Evolutionary conservation across 2,329 filamentous ascomycete species (phyloP).

Genomic region (Pseudogymnoascus sp.): DNA sequence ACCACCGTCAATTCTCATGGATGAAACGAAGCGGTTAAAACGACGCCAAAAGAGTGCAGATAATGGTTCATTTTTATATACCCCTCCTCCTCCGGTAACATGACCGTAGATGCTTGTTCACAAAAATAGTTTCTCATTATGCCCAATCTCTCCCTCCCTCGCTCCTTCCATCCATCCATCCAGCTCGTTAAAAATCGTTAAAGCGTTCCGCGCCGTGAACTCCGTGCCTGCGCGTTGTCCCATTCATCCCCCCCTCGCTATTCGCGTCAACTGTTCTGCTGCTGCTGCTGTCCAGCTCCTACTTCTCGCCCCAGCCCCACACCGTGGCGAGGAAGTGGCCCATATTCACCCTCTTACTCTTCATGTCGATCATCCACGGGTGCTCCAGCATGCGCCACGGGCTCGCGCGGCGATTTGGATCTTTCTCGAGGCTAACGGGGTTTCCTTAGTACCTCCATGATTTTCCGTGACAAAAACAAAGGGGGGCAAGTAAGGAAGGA

Average conservation of each 20-base stretch:
- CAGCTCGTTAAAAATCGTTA: slow-evolving; percentile 8
- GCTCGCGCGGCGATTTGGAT: slow-evolving; percentile 74
- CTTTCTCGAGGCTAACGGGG: slow-evolving; percentile 74
- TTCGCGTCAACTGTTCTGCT: not conserved
- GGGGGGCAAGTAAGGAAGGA: too few species aligned
- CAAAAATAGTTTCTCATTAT: not conserved
- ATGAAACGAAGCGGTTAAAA: not conserved
- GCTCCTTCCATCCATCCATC: not conserved
- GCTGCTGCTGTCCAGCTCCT: not conserved
- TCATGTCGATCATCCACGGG: slow-evolving; percentile 98
- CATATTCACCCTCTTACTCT: slow-evolving; percentile 95
- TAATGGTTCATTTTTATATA: not conserved
- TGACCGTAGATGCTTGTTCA: not conserved
- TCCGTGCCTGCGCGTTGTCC: slow-evolving; percentile 6
- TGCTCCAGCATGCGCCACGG: slow-evolving; percentile 99
- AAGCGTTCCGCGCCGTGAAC: not conserved
- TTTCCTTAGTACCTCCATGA: not conserved
- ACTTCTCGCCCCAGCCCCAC: slow-evolving; percentile 74
- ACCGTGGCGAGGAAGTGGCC: slow-evolving; percentile 85
- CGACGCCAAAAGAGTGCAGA: not conserved
- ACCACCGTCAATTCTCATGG: not conserved
- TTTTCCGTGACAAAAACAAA: slow-evolving; percentile 8
- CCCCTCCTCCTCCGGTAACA: not conserved
- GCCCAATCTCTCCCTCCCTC: not conserved
- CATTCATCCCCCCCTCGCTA: not conserved